These are phyloP conservation scores for Lecanosticta acicola DNA, from an alignment of 2,329 filamentous ascomycete species.

Conservation along the genomic window DNA sequence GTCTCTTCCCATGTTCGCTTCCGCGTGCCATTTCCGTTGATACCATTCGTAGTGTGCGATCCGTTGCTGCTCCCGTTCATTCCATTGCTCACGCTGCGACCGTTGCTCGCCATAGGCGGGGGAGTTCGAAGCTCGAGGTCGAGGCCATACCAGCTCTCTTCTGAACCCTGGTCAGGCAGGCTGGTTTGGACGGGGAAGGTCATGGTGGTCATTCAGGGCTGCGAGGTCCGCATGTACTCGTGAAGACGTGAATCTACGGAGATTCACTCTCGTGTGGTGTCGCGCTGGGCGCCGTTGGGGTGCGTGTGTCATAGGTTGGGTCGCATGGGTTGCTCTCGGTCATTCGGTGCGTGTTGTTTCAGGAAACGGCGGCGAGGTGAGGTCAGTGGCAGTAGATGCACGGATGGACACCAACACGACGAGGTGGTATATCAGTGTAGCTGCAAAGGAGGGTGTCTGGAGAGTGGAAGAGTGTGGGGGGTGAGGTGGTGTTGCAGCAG, in stretches of 20 bases:
- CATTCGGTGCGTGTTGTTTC: too few species aligned
- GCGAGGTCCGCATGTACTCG: not conserved
- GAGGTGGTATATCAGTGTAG: too few species aligned
- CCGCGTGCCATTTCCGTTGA: slow-evolving; percentile 12
- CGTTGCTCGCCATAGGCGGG: slow-evolving; percentile 13
- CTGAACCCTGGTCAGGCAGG: slow-evolving; percentile 10
- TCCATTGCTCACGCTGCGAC: slow-evolving; percentile 10
- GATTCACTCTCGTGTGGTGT: too few species aligned
- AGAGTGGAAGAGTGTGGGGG: not conserved
- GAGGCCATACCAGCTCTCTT: slow-evolving; percentile 15
- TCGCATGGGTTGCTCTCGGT: not conserved
- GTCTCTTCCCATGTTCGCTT: slow-evolving; percentile 20
- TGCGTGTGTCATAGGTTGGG: not conserved
- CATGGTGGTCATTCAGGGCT: slow-evolving; percentile 12
- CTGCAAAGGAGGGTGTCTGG: too few species aligned
- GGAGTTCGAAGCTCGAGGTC: slow-evolving; percentile 20
- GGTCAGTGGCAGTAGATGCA: not conserved
- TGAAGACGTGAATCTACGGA: too few species aligned
- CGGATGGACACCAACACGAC: too few species aligned
- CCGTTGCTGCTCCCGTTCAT: slow-evolving; percentile 11
- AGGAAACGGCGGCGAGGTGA: too few species aligned
- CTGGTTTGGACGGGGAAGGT: slow-evolving; percentile 9
- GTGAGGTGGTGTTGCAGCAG: not conserved
- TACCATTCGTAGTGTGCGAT: slow-evolving; percentile 2
- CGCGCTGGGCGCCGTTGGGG: too few species aligned